Base-by-base conservation (phyloP, 345 rosid genomes). In the rapeseed (Brassica napus) region DNA sequence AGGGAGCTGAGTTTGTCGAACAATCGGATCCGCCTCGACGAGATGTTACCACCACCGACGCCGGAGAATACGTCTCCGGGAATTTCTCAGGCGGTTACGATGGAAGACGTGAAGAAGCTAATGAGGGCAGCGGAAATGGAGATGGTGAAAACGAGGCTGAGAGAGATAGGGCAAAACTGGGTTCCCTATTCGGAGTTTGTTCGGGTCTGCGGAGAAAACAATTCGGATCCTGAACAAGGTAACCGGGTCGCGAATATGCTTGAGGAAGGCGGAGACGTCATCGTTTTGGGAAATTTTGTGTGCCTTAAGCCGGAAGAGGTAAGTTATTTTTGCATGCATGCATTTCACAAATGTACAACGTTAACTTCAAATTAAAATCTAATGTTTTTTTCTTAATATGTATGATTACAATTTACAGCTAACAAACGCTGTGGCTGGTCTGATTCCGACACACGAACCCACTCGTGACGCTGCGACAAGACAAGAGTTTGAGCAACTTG, bases 281-380 rank as follows among this genome's bases (percentile, higher is more conserved):
- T 95, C 82, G 89, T 95, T 2, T 18, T 93, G 28, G 94, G 97
- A 62, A 84, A 90, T n/a, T 61, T 74, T 30, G 99, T 91, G 58
- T 84, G 90, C 63, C 88, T 95, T 34, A 80, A 72, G 42, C 96
- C 99, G 0, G 88, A 93, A 11, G 89, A 91, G 98, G 99, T 95
- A 86, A 78, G 23, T 74, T n/a, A 68, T 9, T 23, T 49, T 5
- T 52, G 3, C 9, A 23, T 54, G 60, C 76, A 69, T 69, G 75
- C 73, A 55, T 59, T 63, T 55, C 8, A n/a, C 55, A 14, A 1
- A 14, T 49, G 5, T 49, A 12, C 6, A 4, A 44, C 54, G 42
- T 6, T 60, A 21, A 39, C 5, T 59, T 18, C 21, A 70, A 8
- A 52, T 1, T 52, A 52, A 52, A 18, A 14, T 11, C 75, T 73